These are phyloP conservation scores for Penicillium sp. DNA, from an alignment of 2,329 filamentous ascomycete genomes.

Conservation along the genomic window DNA sequence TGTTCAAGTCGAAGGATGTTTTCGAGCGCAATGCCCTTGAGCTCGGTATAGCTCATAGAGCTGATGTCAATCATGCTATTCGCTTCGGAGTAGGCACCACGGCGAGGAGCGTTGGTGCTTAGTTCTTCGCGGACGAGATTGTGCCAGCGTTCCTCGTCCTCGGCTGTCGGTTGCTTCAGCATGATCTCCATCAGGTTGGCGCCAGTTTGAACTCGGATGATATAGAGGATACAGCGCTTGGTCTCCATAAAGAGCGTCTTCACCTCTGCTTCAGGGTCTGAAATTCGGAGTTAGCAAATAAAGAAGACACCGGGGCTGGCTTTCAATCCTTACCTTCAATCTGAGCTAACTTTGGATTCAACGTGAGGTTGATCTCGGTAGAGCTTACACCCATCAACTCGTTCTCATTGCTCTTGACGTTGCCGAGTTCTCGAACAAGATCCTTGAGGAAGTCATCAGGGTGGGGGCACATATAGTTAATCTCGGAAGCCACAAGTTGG, in stretches of 20 bases:
- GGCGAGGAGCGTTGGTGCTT: constrained; percentile 61
- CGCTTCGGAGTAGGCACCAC: constrained; percentile 82
- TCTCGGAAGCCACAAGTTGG: constrained; percentile 75
- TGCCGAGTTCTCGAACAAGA: constrained; percentile 88
- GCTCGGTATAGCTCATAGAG: constrained; percentile 80
- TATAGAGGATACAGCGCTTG: constrained; percentile 93
- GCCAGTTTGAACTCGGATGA: constrained; percentile 92
- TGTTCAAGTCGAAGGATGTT: constrained; percentile 89
- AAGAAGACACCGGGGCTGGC: background rate
- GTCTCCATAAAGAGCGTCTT: constrained; percentile 97
- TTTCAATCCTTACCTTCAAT: constrained; percentile 56
- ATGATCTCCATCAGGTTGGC: constrained; percentile 92
- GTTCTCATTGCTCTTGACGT: constrained; percentile 91
- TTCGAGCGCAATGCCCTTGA: constrained; percentile 89
- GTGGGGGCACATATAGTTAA: constrained; percentile 70
- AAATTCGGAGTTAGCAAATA: constrained; percentile 9
- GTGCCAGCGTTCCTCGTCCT: constrained; percentile 89
- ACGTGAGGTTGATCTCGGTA: constrained; percentile 83
- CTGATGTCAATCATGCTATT: constrained; percentile 84
- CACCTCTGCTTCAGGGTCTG: constrained; percentile 84
- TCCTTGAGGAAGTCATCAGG: constrained; percentile 87
- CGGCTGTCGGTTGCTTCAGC: constrained; percentile 77
- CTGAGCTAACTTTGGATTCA: constrained; percentile 85
- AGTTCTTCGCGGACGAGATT: constrained; percentile 79
- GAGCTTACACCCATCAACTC: constrained; percentile 85